Conservation (phyloP, 768 basidiomycete species). For the Mycena amicta region DNA sequence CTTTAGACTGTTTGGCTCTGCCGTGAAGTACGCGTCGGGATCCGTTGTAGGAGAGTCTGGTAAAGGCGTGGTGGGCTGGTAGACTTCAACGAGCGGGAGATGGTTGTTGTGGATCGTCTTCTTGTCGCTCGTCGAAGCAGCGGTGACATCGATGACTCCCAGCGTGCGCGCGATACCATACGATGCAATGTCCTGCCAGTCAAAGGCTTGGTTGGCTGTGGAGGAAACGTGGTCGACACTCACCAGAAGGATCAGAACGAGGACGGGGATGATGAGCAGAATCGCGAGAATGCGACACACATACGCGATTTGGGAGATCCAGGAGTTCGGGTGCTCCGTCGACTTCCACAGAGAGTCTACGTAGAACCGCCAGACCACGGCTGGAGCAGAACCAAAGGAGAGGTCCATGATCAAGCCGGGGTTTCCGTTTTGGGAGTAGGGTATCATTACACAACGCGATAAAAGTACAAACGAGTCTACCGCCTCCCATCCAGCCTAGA, state of each 20-base stretch:
- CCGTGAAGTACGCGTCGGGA: slow-evolving; percentile 50
- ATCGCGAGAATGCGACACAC: slow-evolving; percentile 68
- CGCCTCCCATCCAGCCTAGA: background rate
- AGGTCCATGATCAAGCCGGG: background rate
- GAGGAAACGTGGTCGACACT: slow-evolving; percentile 28
- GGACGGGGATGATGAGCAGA: slow-evolving; percentile 61
- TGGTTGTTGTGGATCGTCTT: slow-evolving; percentile 35
- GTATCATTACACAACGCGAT: too few relatives aligned
- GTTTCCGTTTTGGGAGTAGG: background rate
- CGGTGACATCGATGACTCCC: slow-evolving; percentile 73
- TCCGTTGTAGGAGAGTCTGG: slow-evolving; percentile 31
- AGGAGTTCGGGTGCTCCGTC: slow-evolving; percentile 56
- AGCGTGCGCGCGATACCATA: slow-evolving; percentile 84
- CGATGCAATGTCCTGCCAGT: slow-evolving; percentile 69
- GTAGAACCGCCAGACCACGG: slow-evolving; percentile 61
- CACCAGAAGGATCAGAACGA: slow-evolving; percentile 59
- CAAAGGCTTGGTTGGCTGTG: slow-evolving; percentile 3
- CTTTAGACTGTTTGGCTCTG: slow-evolving; percentile 50
- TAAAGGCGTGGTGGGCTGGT: slow-evolving; percentile 29
- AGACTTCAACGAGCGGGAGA: slow-evolving; percentile 31
- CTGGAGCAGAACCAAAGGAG: slow-evolving; percentile 39
- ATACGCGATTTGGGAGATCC: slow-evolving; percentile 67
- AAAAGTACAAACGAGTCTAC: too few relatives aligned
- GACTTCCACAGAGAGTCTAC: slow-evolving; percentile 63
- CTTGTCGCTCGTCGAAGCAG: slow-evolving; percentile 71